Conservation (phyloP, 148 eudicot genomes). For the Limonium bicolor region DNA sequence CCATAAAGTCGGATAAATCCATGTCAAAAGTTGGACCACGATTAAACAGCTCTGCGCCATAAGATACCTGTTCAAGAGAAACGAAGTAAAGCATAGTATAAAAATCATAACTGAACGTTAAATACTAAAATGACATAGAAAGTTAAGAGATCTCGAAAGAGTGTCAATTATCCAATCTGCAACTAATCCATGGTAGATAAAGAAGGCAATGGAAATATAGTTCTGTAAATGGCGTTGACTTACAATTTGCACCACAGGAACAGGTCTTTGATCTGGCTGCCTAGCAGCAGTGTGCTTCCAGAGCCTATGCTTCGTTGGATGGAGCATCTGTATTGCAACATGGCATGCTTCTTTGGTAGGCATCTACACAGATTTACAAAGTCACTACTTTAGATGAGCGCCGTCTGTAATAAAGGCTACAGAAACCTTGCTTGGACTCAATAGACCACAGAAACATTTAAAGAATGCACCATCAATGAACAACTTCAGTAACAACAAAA, state of each 20-base stretch:
- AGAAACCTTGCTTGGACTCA: too few relatives aligned
- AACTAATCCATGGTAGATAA: too few relatives aligned
- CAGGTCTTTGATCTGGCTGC: constrained; percentile 44
- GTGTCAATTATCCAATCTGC: too few relatives aligned
- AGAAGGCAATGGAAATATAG: too few relatives aligned
- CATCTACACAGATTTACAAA: constrained; percentile 60
- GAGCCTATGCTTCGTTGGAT: constrained; percentile 65
- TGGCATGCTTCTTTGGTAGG: constrained; percentile 94
- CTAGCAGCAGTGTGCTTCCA: constrained; percentile 96
- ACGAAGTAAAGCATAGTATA: background rate
- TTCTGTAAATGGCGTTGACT: too few relatives aligned
- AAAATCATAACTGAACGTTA: background rate
- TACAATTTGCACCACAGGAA: constrained; percentile 89
- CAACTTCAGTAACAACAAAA: too few relatives aligned
- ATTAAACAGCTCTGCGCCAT: constrained; percentile 84
- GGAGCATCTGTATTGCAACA: constrained; percentile 70
- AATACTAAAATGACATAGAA: too few relatives aligned
- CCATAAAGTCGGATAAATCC: constrained; percentile 83
- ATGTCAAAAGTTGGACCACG: constrained; percentile 97
- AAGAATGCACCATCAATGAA: too few relatives aligned
- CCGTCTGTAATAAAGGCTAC: background rate
- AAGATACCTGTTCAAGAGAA: too few relatives aligned
- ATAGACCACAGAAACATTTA: too few relatives aligned
- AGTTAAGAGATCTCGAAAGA: too few relatives aligned
- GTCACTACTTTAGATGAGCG: too few relatives aligned